Conservation (phyloP, 768 basidiomycete species). For the Suillus subluteus region DNA sequence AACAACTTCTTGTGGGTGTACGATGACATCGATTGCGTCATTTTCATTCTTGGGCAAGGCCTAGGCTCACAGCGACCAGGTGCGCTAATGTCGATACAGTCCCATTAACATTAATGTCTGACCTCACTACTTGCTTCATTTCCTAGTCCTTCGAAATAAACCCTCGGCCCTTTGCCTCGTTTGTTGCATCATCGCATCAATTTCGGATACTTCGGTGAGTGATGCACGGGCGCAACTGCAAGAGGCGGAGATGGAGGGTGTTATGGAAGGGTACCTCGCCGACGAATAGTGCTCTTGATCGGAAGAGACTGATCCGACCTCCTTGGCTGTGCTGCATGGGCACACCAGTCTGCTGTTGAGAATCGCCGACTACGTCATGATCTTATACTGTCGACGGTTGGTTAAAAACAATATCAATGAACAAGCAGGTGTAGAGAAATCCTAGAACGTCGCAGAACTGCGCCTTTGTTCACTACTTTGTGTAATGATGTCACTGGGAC, state of each 20-base stretch:
- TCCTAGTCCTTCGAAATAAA: conserved; percentile 47
- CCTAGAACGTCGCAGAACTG: not conserved
- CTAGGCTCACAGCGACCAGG: conserved; percentile 65
- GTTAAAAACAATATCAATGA: not conserved
- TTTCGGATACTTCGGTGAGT: conserved; percentile 56
- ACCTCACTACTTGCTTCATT: not conserved
- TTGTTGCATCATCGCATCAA: conserved; percentile 68
- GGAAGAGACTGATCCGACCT: not conserved
- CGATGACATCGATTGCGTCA: conserved; percentile 47
- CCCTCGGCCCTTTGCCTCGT: conserved; percentile 57
- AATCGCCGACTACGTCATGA: not conserved
- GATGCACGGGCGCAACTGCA: conserved; percentile 46
- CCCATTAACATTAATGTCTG: not conserved
- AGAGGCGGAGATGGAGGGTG: conserved; percentile 52
- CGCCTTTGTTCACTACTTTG: not conserved
- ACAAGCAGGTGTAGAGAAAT: not conserved
- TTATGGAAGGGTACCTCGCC: conserved; percentile 46
- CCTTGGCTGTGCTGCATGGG: not conserved
- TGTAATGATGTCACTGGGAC: not conserved
- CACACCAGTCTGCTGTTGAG: not conserved
- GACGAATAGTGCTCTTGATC: conserved; percentile 22
- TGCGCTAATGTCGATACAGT: conserved; percentile 27
- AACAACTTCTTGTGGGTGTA: conserved; percentile 57
- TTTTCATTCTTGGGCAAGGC: conserved; percentile 22
- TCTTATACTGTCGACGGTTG: not conserved